phyloP scores from a whole-genome alignment of 345 rosid genomes.

The Cardamine chenopodiifolia region DNA sequence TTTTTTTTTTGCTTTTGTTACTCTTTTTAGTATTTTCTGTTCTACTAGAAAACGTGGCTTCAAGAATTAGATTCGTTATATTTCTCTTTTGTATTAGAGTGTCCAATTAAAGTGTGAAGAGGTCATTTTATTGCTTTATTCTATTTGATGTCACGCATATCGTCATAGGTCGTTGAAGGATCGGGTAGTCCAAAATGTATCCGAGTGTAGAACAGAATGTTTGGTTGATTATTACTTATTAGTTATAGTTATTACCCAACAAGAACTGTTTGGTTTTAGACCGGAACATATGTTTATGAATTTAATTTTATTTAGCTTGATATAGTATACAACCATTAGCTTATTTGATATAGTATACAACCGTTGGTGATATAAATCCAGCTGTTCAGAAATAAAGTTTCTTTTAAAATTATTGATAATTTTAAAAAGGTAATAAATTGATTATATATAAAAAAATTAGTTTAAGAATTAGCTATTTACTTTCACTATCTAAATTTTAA shows the following conservation, averaged over 20 bases:
- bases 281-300: background rate
- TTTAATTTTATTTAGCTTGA: background rate
- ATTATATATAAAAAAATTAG: too few species aligned
- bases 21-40: slow-evolving; percentile 28
- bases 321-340: background rate
- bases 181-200: slow-evolving; percentile 3
- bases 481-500: too few species aligned
- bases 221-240: background rate
- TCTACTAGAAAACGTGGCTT: slow-evolving; percentile 39
- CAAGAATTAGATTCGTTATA: slow-evolving; percentile 28
- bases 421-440: too few species aligned
- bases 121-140: slow-evolving; percentile 13
- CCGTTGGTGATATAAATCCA: background rate
- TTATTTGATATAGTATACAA: too few species aligned
- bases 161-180: slow-evolving; percentile 11
- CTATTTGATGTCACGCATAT: slow-evolving; percentile 33
- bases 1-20: slow-evolving; percentile 31
- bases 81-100: slow-evolving; percentile 9
- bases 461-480: background rate
- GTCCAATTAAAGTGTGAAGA: slow-evolving; percentile 20
- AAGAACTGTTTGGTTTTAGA: background rate
- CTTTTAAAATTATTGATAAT: too few species aligned
- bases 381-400: background rate
- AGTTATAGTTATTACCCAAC: background rate
- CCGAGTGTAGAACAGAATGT: slow-evolving; percentile 8